phyloP scores from a whole-genome alignment of 306 rosid species.

The Erythrophleum fordii region DNA sequence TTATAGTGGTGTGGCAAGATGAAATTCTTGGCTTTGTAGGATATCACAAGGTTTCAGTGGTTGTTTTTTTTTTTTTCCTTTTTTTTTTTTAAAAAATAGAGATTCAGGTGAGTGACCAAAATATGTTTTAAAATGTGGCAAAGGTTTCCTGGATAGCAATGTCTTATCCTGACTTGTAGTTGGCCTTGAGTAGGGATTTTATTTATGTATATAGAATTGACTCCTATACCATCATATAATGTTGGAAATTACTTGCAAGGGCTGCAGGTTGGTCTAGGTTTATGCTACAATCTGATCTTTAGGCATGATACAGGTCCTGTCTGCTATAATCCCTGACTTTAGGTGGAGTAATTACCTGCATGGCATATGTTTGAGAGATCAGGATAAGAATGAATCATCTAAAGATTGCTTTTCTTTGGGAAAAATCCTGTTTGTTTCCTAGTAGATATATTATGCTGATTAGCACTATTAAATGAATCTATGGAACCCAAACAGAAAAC shows the following conservation, averaged over 20 bases:
- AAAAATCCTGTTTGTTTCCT: neutral
- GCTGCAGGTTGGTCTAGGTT: neutral
- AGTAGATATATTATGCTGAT: neutral
- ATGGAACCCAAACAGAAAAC: too few relatives aligned
- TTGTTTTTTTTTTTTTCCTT: too few relatives aligned
- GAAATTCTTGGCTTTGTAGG: neutral
- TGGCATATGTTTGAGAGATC: constrained; percentile 27
- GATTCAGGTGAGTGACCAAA: neutral
- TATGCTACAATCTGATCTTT: constrained; percentile 1
- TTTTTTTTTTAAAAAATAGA: neutral
- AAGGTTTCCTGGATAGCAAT: constrained; percentile 14
- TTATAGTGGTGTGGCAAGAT: neutral
- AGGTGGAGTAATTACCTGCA: constrained; percentile 9
- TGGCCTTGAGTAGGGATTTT: constrained; percentile 7
- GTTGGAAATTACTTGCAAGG: neutral
- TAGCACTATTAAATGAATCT: neutral
- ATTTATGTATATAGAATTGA: neutral
- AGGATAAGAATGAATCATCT: constrained; percentile 13
- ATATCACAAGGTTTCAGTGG: neutral
- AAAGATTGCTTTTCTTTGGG: neutral
- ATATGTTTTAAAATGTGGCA: neutral
- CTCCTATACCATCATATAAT: constrained; percentile 1
- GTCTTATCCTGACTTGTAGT: neutral
- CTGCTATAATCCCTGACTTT: constrained; percentile 9
- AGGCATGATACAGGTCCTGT: constrained; percentile 5